Conservation (phyloP, 345 rosid species). For the Gossypium anomalum region DNA sequence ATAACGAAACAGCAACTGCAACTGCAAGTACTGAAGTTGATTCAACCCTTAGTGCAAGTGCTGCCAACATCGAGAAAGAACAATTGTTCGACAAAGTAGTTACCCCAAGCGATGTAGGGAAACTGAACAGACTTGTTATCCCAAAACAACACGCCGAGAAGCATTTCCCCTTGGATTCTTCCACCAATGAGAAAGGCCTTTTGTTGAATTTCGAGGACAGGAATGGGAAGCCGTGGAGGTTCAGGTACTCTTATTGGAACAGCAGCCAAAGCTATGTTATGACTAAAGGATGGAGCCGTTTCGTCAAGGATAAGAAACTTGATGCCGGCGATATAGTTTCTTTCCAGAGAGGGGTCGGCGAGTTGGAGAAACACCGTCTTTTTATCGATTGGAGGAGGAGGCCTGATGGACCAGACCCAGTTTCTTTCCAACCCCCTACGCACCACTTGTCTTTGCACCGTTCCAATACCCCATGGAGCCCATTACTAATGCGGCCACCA, state of each 20-base stretch:
- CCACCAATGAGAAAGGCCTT: slow-evolving; percentile 62
- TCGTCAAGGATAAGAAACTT: slow-evolving; percentile 71
- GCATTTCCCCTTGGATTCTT: slow-evolving; percentile 73
- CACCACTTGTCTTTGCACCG: slow-evolving; percentile 30
- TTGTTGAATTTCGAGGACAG: slow-evolving; percentile 68
- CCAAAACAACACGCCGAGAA: slow-evolving; percentile 74
- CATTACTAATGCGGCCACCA: slow-evolving; percentile 36
- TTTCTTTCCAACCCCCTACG: slow-evolving; percentile 4
- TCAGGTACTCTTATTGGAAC: slow-evolving; percentile 74
- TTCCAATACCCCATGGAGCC: slow-evolving; percentile 38
- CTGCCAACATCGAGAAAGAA: slow-evolving; percentile 33
- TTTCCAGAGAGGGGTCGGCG: slow-evolving; percentile 59
- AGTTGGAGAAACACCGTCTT: slow-evolving; percentile 37
- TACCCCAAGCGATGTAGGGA: slow-evolving; percentile 67
- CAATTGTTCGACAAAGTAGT: slow-evolving; percentile 59
- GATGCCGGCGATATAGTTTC: slow-evolving; percentile 75
- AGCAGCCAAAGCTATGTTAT: slow-evolving; percentile 79
- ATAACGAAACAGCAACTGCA: slow-evolving; percentile 8
- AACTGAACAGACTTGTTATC: slow-evolving; percentile 56
- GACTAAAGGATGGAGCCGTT: slow-evolving; percentile 86
- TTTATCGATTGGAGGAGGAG: slow-evolving; percentile 73
- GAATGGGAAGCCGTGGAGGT: slow-evolving; percentile 59
- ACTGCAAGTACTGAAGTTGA: slow-evolving; percentile 5
- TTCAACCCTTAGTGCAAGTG: slow-evolving; percentile 9
- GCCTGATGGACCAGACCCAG: slow-evolving; percentile 31